Base-by-base conservation (phyloP, 495 filamentous ascomycete genomes). In the Aspergillus olivimuriae region DNA sequence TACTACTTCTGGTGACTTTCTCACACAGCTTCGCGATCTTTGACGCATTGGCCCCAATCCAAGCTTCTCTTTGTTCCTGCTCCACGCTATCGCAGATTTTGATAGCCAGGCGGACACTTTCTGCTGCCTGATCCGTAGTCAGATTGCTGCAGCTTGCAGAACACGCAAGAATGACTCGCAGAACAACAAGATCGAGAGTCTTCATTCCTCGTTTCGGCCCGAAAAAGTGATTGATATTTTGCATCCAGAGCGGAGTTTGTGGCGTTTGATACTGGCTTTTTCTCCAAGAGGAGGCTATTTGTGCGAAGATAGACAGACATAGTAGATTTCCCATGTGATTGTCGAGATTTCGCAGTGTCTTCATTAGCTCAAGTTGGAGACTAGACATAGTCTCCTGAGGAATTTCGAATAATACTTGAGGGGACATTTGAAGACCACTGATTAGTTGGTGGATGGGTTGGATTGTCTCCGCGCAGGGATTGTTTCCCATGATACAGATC, bases 131-230 rank as follows among this genome's bases (percentile, higher is more conserved):
- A 2, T 55, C 40, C 4, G 60, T 38, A 2, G 63, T 61, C 6
- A 74, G 39, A 12, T 52, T 47, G 16, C 49, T 58, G 37, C 56
- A 63, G 32, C 57, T 70, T 20, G 65, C 57, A 10, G 73, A 77
- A 45, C 73, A 80, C 7, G 72, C 71, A 43, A 69, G 65, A 16
- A 79, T 72, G 8, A 72, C 73, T 16, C 67, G 68, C 36, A 79
- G 52, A 2, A 76, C 68, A 3, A 77, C 66, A 26, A 82, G 55
- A 43, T 80, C 70, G 11, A 81, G 50, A 1, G 74, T 82, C 43
- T 81, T 82, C 8, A 61, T 37, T 1, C 66, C 73, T 8, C 66
- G 60, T 39, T 72, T 75, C 1, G 65, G 50, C 4, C 66, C 68
- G 32, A 78, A 77, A 43, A 76, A 75, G 35, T 76, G 57, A 10